phyloP scores from a whole-genome alignment of 2,329 filamentous ascomycete genomes.

The Dothideomycetes sp. region DNA sequence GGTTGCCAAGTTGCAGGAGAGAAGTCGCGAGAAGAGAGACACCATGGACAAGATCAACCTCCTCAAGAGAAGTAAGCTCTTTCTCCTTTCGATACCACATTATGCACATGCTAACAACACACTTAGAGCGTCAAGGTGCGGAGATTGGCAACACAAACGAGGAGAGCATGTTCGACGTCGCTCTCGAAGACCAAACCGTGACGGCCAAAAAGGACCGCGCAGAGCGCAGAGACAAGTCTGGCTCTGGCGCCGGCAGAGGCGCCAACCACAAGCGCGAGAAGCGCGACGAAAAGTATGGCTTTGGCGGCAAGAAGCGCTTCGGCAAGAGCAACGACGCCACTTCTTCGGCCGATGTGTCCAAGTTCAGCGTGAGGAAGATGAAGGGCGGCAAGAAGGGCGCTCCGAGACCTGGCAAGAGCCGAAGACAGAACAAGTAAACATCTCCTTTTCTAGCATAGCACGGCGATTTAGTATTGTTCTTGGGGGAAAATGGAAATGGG shows the following conservation, averaged over 20 bases:
- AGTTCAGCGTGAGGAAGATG: conserved; percentile 78
- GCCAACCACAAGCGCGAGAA: conserved; percentile 69
- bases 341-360: conserved; percentile 69
- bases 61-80: conserved; percentile 79
- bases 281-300: conserved; percentile 91
- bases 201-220: conserved; percentile 33
- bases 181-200: conserved; percentile 57
- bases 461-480: background rate
- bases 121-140: conserved; percentile 69
- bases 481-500: background rate
- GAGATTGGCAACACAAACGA: conserved; percentile 58
- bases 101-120: conserved; percentile 14
- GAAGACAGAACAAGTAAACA: conserved; percentile 20
- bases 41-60: conserved; percentile 92
- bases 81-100: background rate
- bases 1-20: conserved; percentile 88
- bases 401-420: conserved; percentile 24
- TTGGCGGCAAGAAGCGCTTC: conserved; percentile 89
- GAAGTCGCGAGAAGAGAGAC: conserved; percentile 81
- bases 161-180: conserved; percentile 83
- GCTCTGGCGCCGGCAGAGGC: conserved; percentile 22
- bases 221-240: conserved; percentile 28
- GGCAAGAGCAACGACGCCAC: conserved; percentile 81
- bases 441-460: background rate
- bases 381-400: conserved; percentile 42